These are phyloP conservation scores for Fraxinus sp. DNA, from an alignment of 305 asterid species.

Conservation along the genomic window DNA sequence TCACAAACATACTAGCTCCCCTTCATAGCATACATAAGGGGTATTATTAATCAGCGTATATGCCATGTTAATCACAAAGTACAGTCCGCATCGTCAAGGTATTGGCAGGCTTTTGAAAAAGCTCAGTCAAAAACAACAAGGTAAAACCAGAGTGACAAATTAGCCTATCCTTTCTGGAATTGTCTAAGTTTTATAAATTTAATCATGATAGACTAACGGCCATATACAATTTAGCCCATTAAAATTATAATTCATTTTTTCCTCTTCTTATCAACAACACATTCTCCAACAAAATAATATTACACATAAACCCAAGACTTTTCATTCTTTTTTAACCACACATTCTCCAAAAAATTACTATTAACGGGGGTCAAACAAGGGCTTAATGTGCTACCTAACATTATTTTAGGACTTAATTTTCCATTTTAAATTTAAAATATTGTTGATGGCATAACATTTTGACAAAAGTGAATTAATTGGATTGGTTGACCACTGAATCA, in stretches of 20 bases:
- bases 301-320: not conserved
- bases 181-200: not conserved
- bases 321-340: not conserved
- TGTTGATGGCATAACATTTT: not conserved
- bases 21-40: not conserved
- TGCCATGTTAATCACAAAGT: not conserved
- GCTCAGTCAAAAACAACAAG: not conserved
- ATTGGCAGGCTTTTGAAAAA: not conserved
- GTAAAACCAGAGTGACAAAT: not conserved
- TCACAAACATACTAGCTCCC: not conserved
- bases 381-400: not conserved
- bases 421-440: not conserved
- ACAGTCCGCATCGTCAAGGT: not conserved
- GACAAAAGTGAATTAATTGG: not conserved
- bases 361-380: not conserved
- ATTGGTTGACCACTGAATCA: not conserved
- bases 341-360: not conserved
- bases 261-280: not conserved
- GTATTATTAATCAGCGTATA: not conserved
- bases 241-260: too few species aligned
- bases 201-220: not conserved
- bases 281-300: not conserved
- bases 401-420: not conserved
- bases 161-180: not conserved
- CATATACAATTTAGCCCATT: not conserved